Evolutionary conservation across 306 rosid genomes (phyloP), one percentile per base, ranked within the genome.

Genomic region (Herpetospermum pedunculosum): DNA sequence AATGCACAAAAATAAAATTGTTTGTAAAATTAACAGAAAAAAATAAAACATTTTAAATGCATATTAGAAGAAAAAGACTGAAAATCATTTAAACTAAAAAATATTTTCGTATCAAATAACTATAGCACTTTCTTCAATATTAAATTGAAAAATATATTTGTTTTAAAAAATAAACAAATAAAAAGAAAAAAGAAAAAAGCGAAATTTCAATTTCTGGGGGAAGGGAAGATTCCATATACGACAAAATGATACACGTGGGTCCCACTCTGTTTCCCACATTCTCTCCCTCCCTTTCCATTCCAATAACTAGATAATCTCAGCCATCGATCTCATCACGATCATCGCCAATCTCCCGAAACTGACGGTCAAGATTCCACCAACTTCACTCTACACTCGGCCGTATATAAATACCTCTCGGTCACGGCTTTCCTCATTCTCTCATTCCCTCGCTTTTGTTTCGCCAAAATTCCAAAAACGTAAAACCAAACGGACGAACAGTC

Each of bases 231-330:
- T 65, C 64, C 14, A 18, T 57, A 28, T 77, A 79, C 82, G 87
- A 82, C 91, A 87, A 30, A 79, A 84, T 87, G 64, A 84, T 84
- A 54, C 35, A 14, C n/a, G 77, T 34, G 74, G 73, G 30, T 72
- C 79, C 47, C 16, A 14, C 47, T 14, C 19, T 58, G 77, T 34
- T 30, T 44, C 69, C 28, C 34, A 34, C 25, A 44, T 52, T 76
- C 53, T 38, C 76, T 44, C 63, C 47, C 81, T n/a, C 60, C 75
- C 30, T 41, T 41, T 48, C 43, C 48, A 35, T 77, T 57, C 72
- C 29, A 76, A 64, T 50, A 52, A 14, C 30, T 16, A 34, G 64
- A 73, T 52, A 34, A 52, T 52, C 30, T 25, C 35, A 53, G 34
- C 76, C 76, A 65, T 73, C 7, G 7, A 55, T 68, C 38, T 14